These are phyloP conservation scores for Hanseniaspora valbyensis DNA, from an alignment of 805 yeast genomes.

Conservation along the genomic window DNA sequence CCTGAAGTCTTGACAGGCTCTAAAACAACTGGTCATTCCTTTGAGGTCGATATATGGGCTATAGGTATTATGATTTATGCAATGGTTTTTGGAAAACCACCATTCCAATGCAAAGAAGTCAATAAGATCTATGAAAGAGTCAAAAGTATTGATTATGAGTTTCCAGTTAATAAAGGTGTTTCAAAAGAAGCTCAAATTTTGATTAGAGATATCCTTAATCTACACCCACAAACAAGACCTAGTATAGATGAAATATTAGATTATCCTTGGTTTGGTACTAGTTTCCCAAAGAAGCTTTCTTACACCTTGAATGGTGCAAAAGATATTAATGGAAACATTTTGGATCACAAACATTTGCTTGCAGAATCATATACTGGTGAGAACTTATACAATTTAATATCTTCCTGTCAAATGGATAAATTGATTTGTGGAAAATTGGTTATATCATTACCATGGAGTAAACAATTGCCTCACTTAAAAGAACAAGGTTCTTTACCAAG, in stretches of 20 bases:
- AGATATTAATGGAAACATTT: conserved; percentile 36
- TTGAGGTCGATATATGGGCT: conserved; percentile 96
- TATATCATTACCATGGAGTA: neutral
- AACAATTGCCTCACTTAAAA: neutral
- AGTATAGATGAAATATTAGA: conserved; percentile 64
- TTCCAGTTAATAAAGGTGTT: conserved; percentile 59
- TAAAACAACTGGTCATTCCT: conserved; percentile 77
- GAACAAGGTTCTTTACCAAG: conserved; percentile 7
- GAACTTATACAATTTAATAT: conserved; percentile 4
- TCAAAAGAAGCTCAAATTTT: conserved; percentile 63
- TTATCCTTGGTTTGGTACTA: conserved; percentile 78
- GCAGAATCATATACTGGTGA: conserved; percentile 6
- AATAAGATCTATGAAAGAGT: conserved; percentile 86
- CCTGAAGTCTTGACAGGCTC: conserved; percentile 86
- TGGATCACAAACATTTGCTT: conserved; percentile 46
- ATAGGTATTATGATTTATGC: conserved; percentile 95
- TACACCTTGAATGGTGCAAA: conserved; percentile 26
- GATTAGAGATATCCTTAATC: conserved; percentile 59
- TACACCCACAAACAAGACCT: conserved; percentile 76
- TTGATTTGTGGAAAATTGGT: neutral
- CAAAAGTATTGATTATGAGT: conserved; percentile 64
- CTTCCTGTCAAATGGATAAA: conserved; percentile 1
- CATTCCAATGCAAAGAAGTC: conserved; percentile 93
- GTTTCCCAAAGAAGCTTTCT: conserved; percentile 54
- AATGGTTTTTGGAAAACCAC: conserved; percentile 85